Conservation (phyloP, 768 basidiomycete genomes). For the Fomitopsis pulvina region DNA sequence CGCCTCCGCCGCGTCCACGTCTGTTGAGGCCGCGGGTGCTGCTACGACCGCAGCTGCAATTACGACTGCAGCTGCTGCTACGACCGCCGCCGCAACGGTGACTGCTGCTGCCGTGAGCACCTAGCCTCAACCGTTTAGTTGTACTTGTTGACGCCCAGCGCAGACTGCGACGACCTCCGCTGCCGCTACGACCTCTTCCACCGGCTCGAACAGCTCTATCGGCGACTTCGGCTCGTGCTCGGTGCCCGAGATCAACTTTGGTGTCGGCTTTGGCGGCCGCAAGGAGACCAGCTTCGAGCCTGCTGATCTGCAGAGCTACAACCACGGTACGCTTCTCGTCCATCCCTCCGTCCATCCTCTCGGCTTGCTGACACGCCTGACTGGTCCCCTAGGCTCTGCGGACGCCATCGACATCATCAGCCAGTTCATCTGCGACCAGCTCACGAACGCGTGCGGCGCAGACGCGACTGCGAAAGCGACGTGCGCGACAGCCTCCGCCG, state of each 20-base stretch:
- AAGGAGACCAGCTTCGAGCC: slow-evolving; percentile 51
- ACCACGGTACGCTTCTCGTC: neutral
- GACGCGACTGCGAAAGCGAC: slow-evolving; percentile 46
- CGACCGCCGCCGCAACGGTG: slow-evolving; percentile 35
- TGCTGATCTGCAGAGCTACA: slow-evolving; percentile 33
- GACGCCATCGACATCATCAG: slow-evolving; percentile 54
- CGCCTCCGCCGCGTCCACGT: slow-evolving; percentile 13
- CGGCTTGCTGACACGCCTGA: slow-evolving; percentile 27
- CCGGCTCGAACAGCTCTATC: slow-evolving; percentile 5
- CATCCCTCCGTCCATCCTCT: neutral
- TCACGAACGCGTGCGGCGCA: slow-evolving; percentile 49
- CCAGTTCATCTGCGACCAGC: slow-evolving; percentile 48
- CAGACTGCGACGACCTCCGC: slow-evolving; percentile 6
- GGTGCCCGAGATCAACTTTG: slow-evolving; percentile 49
- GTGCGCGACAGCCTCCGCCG: slow-evolving; percentile 34
- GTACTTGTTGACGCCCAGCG: no score
- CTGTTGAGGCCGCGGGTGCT: slow-evolving; percentile 13
- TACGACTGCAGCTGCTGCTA: slow-evolving; percentile 33
- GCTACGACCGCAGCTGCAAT: slow-evolving; percentile 31
- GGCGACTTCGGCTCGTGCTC: slow-evolving; percentile 18
- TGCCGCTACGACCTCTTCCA: slow-evolving; percentile 8
- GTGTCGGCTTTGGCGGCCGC: slow-evolving; percentile 44
- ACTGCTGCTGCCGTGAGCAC: slow-evolving; percentile 27
- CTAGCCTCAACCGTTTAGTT: no score
- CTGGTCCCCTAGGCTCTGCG: slow-evolving; percentile 47